Percentiles rank a stretch among this genome's conserved stretches.
phyloP scores from a whole-genome alignment of 1,284 basidiomycete genomes.

The Sanghuangporus weigelae region DNA sequence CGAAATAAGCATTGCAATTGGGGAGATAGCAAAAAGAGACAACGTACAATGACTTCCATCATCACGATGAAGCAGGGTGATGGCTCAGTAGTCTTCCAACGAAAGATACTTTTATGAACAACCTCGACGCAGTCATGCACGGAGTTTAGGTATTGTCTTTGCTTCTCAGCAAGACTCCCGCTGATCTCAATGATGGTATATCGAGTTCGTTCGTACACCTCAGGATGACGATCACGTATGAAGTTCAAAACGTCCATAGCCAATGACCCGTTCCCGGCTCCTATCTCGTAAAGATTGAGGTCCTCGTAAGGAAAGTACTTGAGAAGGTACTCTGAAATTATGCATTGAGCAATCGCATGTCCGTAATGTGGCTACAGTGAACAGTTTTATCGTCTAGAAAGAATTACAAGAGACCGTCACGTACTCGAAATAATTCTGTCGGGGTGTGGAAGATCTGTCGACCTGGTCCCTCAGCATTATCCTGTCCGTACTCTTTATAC shows the following conservation, averaged over 20 bases:
- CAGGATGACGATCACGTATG: constrained; percentile 74
- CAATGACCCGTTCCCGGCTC: constrained; percentile 95
- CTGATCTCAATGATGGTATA: constrained; percentile 97
- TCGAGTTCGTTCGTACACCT: constrained; percentile 85
- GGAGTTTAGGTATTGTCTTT: constrained; percentile 53
- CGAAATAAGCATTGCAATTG: constrained; percentile 3
- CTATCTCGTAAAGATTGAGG: constrained; percentile 94
- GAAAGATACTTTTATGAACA: constrained; percentile 81
- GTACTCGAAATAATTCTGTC: constrained; percentile 94
- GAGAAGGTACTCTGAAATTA: constrained; percentile 87
- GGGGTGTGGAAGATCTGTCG: constrained; percentile 99
- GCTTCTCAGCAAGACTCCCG: constrained; percentile 68
- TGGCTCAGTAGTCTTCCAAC: constrained; percentile 72
- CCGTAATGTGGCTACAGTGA: constrained; percentile 84
- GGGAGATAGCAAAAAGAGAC: constrained; percentile 14
- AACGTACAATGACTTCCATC: constrained; percentile 87
- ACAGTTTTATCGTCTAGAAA: constrained; percentile 16
- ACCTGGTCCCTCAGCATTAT: constrained; percentile 65
- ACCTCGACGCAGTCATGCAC: constrained; percentile 66
- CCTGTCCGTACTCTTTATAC: constrained; percentile 66
- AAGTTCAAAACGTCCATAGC: constrained; percentile 86
- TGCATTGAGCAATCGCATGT: constrained; percentile 82
- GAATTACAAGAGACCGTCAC: constrained; percentile 23
- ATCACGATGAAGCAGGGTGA: constrained; percentile 92
- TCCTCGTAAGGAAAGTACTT: constrained; percentile 96